Evolutionary conservation across 2,329 filamentous ascomycete species (phyloP), one percentile per base, ranked within the genome.

Genomic region (Beauveria bassiana): DNA sequence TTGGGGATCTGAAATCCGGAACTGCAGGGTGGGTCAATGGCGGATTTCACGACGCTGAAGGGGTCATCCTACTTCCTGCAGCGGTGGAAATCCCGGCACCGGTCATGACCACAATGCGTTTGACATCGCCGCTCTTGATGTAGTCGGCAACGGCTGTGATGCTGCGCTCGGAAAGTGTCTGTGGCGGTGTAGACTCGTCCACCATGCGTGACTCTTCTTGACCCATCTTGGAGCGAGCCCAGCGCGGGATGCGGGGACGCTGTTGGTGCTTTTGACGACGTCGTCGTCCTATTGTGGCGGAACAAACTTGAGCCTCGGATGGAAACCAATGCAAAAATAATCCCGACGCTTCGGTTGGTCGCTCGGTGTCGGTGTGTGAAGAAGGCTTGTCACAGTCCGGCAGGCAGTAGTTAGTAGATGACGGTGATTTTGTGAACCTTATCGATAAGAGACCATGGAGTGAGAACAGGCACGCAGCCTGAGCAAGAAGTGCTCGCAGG

Each of bases 1-100:
- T 89, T 64, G 93, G 93, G 2, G 92, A 96, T 65, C 95, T 84
- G 73, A 98, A 99, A 75, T 99, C 95, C 64, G 95, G 95, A 65
- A 99, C 93, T 75, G 78, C 18, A 62, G 53, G 76, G 2, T 46
- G 61, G 28, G 22, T 59, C 46, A 62, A 54, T 43, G 24, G 18
- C 10, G 5, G 12, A 20, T 28, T 50, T 51, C 8, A n/a, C 20
- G 5, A 47, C 16, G n/a, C 20, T 43, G 16, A 16, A 8, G n/a
- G 18, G n/a, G 38, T 42, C 20, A 31, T 71, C 79, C 60, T 73
- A 85, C 82, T 87, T 62, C 86, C 86, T 61, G 85, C 85, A 10
- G 84, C 82, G 0, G 90, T 93, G 34, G 87, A 91, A 67, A 97
- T 96, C 53, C 93, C 93, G 14, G 93, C 93, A 62, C 93, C 93